A percentile compares a stretch with the other conserved stretches of the same genome.
Evolutionary conservation across 805 yeast species (phyloP).

Genomic region (Sungouiozyma ichnusensis): DNA sequence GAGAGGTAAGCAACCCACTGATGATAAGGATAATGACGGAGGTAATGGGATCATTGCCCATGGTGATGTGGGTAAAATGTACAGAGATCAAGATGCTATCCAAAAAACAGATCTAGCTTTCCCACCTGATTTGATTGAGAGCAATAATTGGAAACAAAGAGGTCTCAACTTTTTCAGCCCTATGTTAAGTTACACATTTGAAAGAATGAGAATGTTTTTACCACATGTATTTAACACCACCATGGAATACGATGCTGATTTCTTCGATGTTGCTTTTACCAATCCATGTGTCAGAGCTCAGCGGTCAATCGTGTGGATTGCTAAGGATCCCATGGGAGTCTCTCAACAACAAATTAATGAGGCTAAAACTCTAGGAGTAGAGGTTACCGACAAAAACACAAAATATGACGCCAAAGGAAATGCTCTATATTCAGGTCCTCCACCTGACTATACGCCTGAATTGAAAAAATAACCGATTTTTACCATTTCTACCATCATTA

Average conservation of each 20-base stretch:
- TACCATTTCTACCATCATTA: neutral
- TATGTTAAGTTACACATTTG: slow-evolving; percentile 35
- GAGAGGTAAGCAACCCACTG: neutral
- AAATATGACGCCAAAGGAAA: slow-evolving; percentile 47
- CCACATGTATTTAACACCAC: slow-evolving; percentile 29
- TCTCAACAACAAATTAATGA: slow-evolving; percentile 47
- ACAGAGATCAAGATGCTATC: slow-evolving; percentile 17
- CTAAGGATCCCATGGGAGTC: slow-evolving; percentile 58
- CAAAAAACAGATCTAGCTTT: slow-evolving; percentile 16
- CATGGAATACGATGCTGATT: slow-evolving; percentile 26
- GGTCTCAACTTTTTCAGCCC: slow-evolving; percentile 38
- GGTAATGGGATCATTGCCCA: slow-evolving; percentile 12
- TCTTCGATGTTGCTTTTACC: slow-evolving; percentile 24
- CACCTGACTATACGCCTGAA: slow-evolving; percentile 50
- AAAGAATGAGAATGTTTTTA: slow-evolving; percentile 31
- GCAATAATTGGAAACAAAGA: slow-evolving; percentile 11
- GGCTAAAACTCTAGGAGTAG: slow-evolving; percentile 42
- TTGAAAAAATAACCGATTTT: slow-evolving; percentile 11
- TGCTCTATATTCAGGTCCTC: slow-evolving; percentile 46
- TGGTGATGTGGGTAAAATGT: slow-evolving; percentile 20
- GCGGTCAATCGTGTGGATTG: slow-evolving; percentile 58
- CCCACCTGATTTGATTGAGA: slow-evolving; percentile 16
- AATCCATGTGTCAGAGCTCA: slow-evolving; percentile 22
- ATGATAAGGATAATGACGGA: neutral
- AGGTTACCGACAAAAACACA: slow-evolving; percentile 49